These are phyloP conservation scores for Adiantum capillusveneris DNA, from an alignment of 75 land plant species.

Conservation along the genomic window DNA sequence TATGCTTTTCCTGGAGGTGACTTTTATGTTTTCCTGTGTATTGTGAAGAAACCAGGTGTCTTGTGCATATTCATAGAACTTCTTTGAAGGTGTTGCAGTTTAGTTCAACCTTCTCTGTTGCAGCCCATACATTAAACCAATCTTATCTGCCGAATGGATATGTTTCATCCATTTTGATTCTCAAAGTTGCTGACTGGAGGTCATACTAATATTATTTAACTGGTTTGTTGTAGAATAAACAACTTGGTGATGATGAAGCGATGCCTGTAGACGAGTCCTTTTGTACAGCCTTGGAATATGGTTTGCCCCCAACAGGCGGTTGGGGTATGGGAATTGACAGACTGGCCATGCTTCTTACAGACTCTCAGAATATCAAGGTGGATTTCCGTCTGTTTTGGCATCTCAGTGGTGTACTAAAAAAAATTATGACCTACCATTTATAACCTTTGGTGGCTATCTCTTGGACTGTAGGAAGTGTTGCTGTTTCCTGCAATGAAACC, in stretches of 20 bases:
- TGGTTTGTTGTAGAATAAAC: constrained; percentile 51
- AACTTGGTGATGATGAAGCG: constrained; percentile 95
- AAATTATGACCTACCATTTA: not conserved
- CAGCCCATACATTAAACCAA: too few relatives aligned
- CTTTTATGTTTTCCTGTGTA: too few relatives aligned
- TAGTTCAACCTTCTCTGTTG: too few relatives aligned
- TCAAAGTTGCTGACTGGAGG: not conserved
- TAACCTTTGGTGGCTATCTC: not conserved
- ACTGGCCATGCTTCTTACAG: constrained; percentile 79
- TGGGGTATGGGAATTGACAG: constrained; percentile 99
- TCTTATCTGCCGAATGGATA: too few relatives aligned
- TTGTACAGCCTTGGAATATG: constrained; percentile 89
- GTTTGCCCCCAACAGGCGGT: constrained; percentile 91
- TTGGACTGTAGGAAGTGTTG: constrained; percentile 52
- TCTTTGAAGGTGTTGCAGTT: too few relatives aligned
- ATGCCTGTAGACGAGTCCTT: constrained; percentile 91
- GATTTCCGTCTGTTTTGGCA: not conserved
- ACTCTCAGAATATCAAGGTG: constrained; percentile 96
- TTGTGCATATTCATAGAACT: too few relatives aligned
- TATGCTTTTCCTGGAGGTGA: too few relatives aligned
- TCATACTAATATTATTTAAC: not conserved
- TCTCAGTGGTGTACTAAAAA: not conserved
- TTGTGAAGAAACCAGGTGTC: too few relatives aligned
- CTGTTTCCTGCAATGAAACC: constrained; percentile 95
- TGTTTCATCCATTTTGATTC: not conserved